Evolutionary conservation across 139 green algal genomes (phyloP).

Genomic region (Coelastrella sp.): DNA sequence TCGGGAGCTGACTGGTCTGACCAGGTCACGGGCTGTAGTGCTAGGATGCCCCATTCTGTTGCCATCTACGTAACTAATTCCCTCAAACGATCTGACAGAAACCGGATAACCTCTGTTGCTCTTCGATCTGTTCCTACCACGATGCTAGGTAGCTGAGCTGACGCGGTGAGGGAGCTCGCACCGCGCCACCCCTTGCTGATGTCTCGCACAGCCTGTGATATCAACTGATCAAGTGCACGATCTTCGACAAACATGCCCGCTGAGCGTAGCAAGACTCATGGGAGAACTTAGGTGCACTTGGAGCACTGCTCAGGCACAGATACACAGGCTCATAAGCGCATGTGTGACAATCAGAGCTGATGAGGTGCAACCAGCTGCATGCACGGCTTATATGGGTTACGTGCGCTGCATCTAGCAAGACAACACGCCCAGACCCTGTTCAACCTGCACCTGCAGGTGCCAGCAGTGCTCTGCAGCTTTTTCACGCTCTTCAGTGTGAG

Average conservation of each 20-base stretch:
- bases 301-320: neutral
- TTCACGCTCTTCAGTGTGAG: conserved; percentile 44
- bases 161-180: no score
- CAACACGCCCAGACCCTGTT: neutral
- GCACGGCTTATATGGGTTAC: neutral
- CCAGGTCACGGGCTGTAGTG: neutral
- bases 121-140: no score
- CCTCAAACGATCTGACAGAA: no score
- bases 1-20: no score
- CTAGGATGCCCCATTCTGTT: neutral
- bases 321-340: neutral
- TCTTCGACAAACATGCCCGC: neutral
- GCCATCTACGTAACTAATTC: no score
- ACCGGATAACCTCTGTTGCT: no score
- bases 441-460: conserved; percentile 18
- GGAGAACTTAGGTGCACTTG: neutral
- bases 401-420: neutral
- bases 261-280: neutral
- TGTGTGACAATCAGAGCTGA: neutral
- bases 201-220: no score
- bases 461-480: conserved; percentile 45
- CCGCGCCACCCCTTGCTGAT: no score
- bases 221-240: no score
- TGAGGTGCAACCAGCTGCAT: neutral
- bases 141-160: no score